Percentiles rank a stretch among this genome's conserved stretches.
phyloP scores from a whole-genome alignment of 2,329 filamentous ascomycete species.

The Hortaea sp. region DNA sequence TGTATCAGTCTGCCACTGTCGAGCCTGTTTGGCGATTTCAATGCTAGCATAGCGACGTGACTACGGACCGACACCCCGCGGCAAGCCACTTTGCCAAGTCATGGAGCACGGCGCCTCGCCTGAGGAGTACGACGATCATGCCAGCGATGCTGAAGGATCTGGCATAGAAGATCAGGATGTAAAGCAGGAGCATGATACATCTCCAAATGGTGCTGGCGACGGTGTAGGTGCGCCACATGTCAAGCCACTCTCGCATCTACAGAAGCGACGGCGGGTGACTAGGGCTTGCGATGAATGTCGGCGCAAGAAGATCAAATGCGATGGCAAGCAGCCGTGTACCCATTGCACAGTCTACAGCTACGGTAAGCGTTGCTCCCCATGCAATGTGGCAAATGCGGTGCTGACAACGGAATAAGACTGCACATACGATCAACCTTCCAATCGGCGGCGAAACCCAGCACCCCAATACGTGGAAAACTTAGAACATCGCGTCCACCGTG shows the following conservation, averaged over 20 bases:
- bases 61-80: not conserved
- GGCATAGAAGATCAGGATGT: constrained; percentile 18
- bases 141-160: constrained; percentile 20
- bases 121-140: constrained; percentile 22
- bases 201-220: constrained; percentile 9
- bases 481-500: constrained; percentile 71
- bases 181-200: constrained; percentile 19
- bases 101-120: constrained; percentile 22
- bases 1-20: no score
- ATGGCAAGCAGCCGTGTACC: constrained; percentile 52
- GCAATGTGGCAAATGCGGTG: not conserved
- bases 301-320: constrained; percentile 51
- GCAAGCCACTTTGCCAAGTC: not conserved
- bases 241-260: constrained; percentile 19
- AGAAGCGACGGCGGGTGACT: constrained; percentile 75
- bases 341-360: constrained; percentile 98
- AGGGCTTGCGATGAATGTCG: constrained; percentile 83
- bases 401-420: constrained; percentile 52
- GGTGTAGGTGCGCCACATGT: constrained; percentile 9
- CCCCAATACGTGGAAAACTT: constrained; percentile 89
- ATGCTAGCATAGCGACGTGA: no score
- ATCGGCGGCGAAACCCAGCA: constrained; percentile 78
- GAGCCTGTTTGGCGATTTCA: no score
- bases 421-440: constrained; percentile 91
- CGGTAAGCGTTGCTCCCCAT: constrained; percentile 47